Percentiles rank a stretch among this genome's conserved stretches.
These are phyloP conservation scores for Boletus subparvulus DNA, from an alignment of 768 basidiomycete species.

Conservation along the genomic window DNA sequence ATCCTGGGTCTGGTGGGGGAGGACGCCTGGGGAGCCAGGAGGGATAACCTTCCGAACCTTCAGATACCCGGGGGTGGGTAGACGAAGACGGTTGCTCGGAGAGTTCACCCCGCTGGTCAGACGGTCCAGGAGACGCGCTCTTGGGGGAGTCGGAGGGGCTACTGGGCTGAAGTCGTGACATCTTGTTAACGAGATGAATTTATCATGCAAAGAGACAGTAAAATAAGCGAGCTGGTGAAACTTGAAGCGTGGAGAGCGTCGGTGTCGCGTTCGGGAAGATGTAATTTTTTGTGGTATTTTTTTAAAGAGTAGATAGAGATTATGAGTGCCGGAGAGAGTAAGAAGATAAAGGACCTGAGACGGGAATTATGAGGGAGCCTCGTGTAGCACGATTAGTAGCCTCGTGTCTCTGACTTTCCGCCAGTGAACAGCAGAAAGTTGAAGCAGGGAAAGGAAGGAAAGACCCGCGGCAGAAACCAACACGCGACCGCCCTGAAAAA, in stretches of 20 bases:
- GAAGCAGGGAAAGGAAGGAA: constrained; percentile 24
- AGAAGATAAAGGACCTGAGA: constrained; percentile 21
- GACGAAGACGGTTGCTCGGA: constrained; percentile 38
- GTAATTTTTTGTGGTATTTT: constrained; percentile 22
- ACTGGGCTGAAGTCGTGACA: constrained; percentile 36
- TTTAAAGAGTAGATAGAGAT: constrained; percentile 17
- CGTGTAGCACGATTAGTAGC: constrained; percentile 45
- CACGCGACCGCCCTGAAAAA: constrained; percentile 37
- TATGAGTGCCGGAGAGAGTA: constrained; percentile 18
- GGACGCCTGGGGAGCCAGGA: constrained; percentile 83
- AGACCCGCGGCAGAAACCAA: constrained; percentile 17
- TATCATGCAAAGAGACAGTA: constrained; percentile 32
- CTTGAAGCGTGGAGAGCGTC: constrained; percentile 20
- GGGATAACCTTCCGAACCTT: constrained; percentile 69
- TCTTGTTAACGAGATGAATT: constrained; percentile 34
- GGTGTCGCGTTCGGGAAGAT: constrained; percentile 35
- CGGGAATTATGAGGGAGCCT: constrained; percentile 39
- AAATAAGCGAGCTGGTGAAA: constrained; percentile 29
- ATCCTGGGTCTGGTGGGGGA: constrained; percentile 70
- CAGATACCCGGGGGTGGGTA: constrained; percentile 35
- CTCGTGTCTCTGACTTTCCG: constrained; percentile 51
- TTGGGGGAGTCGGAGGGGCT: constrained; percentile 31
- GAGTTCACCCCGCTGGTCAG: constrained; percentile 30
- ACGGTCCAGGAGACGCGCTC: constrained; percentile 28
- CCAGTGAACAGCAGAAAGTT: constrained; percentile 32